Percentiles rank a stretch among this genome's conserved stretches.
Evolutionary conservation across 2,329 filamentous ascomycete species (phyloP).

Genomic region (Alternaria infectoria): DNA sequence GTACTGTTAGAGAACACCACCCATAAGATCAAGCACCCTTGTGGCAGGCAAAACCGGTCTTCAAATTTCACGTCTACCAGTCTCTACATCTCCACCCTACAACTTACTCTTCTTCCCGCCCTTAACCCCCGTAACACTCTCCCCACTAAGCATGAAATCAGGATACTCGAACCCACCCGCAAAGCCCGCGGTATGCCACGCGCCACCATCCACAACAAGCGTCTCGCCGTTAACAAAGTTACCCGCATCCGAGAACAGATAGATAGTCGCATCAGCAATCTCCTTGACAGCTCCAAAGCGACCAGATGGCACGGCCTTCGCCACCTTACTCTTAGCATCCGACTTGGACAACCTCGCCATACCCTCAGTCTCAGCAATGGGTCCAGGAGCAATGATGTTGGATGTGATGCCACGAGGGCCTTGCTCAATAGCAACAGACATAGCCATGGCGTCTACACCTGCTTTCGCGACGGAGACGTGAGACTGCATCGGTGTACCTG

Average conservation of each 20-base stretch:
- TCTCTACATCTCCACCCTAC: conserved; percentile 28
- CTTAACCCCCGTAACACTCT: conserved; percentile 63
- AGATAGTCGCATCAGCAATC: conserved; percentile 91
- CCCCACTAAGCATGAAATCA: conserved; percentile 62
- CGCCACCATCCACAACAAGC: conserved; percentile 68
- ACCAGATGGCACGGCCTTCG: conserved; percentile 68
- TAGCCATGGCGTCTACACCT: conserved; percentile 82
- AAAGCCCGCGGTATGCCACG: conserved; percentile 54
- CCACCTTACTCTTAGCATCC: conserved; percentile 37
- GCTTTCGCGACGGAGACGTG: conserved; percentile 94
- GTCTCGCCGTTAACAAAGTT: conserved; percentile 86
- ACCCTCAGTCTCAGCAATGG: conserved; percentile 80
- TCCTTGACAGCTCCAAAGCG: conserved; percentile 82
- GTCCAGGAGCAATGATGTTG: conserved; percentile 88
- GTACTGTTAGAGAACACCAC: neutral
- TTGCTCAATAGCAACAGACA: conserved; percentile 83
- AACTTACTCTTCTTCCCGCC: conserved; percentile 64
- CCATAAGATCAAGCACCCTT: neutral
- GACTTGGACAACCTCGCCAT: conserved; percentile 52
- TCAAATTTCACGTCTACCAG: neutral
- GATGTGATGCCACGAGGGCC: conserved; percentile 85
- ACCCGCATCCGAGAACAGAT: conserved; percentile 82
- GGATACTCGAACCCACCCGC: conserved; percentile 59
- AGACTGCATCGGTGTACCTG: conserved; percentile 81
- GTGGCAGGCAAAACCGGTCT: neutral